Conservation (phyloP, 2,329 filamentous ascomycete genomes). For the Stromatinia cepivora region DNA sequence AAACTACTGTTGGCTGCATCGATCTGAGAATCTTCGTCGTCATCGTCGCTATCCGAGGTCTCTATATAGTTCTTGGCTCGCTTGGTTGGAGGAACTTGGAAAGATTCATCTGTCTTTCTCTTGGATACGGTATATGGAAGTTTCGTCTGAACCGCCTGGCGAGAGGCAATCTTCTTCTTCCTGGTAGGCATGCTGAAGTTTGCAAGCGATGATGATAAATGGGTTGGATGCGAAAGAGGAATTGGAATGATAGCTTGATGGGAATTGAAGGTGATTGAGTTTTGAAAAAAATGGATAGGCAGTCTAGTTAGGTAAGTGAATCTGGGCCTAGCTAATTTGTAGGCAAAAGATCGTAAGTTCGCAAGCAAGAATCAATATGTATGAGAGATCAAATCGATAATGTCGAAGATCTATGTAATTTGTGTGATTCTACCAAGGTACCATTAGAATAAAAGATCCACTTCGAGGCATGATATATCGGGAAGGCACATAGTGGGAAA, state of each 20-base stretch:
- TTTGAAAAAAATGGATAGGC: background rate
- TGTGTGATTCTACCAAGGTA: background rate
- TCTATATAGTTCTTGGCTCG: conserved; percentile 8
- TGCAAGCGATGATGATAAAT: background rate
- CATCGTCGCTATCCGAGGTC: conserved; percentile 6
- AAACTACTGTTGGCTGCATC: background rate
- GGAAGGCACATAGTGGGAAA: background rate
- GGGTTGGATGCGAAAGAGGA: background rate
- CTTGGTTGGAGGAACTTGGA: conserved; percentile 12
- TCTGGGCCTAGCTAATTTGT: background rate
- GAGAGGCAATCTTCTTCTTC: background rate
- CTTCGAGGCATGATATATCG: background rate
- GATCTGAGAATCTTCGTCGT: background rate
- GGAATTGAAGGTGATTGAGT: background rate
- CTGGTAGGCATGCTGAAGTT: background rate
- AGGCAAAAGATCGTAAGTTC: background rate
- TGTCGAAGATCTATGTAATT: background rate
- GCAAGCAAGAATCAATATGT: conserved; percentile 6
- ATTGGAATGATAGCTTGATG: background rate
- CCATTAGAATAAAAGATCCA: background rate
- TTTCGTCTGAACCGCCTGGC: no score
- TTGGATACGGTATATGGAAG: background rate
- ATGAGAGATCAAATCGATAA: background rate
- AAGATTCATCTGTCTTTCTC: conserved; percentile 1
- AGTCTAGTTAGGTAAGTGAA: background rate